Base-by-base conservation (phyloP, 31 red algal species). In the Odonthalia washingtoniensis region DNA sequence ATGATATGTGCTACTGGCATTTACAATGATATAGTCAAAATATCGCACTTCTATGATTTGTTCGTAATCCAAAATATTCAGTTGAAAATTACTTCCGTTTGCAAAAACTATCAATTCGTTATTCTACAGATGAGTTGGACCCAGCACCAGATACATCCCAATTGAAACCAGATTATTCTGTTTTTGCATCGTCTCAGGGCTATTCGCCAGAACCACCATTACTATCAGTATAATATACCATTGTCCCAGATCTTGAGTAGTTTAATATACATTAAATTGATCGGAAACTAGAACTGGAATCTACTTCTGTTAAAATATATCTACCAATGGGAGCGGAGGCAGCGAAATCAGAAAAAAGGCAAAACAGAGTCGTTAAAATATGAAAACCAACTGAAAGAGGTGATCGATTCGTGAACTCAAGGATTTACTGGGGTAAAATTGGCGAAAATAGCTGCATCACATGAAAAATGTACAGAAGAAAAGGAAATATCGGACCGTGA, bases 401-500 rank as follows among this genome's bases (percentile, higher is more conserved):
- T 57, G 21, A 57, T 57, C 49, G 21, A 21, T 57, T 57, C 49
- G 9, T 79, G 37, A 43, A 53, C 75, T 16, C 30, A 79, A 32
- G 26, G 44, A 2, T 79, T 79, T 28, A 3, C n/a, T 1, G 75
- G 53, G 1, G 3, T 43, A 4, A 57, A 43, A 5, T 44, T 26
- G 3, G 75, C 75, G 1, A 44, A 36, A 62, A 79, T 79, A 5
- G 40, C 36, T 33, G 75, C 75, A 53, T 36, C 75, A 2, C 36
- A 79, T 27, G 24, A 31, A 2, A 36, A 43, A 18, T 35, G 40
- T 16, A 16, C 2, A 2, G 44, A 44, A 31, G 36, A 79, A 5
- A 57, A 61, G 4, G 78, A 81, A 34, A 41, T 64, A 35, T 30
- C 78, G 53, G 32, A 81, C 30, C 24, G 78, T 16, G 28, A 81